Evolutionary conservation across 345 rosid genomes (phyloP), one percentile per base, ranked within the genome.

Genomic region (Lenwebbia sp.): DNA sequence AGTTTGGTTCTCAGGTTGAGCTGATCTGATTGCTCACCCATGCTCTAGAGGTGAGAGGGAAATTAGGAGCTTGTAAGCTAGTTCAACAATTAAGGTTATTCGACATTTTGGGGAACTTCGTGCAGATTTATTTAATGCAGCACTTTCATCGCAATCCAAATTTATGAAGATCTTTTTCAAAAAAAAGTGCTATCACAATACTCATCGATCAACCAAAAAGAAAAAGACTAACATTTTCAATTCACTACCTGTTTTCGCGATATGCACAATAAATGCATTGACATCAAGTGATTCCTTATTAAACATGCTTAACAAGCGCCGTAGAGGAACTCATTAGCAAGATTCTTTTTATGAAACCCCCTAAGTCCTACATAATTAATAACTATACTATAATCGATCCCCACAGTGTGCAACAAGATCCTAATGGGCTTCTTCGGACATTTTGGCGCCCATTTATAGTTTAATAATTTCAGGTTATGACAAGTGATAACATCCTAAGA

Each of bases 401-500:
- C 5, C 11, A 1, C 2, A n/a, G 13, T n/a, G 70, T 28, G 15
- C 9, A n/a, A 58, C 8, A 5, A 13, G 1, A 60, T 60, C 14
- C 0, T n/a, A 5, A 60, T 0, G 7, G 1, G 28, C 4, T 12
- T 58, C 1, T 62, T 15, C 0, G 0, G 0, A 33, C 0, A 9
- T 19, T 70, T 70, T 4, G 1, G 0, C 0, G 10, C 2, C 0
- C 0, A 17, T 33, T 70, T 5, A 30, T 7, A 17, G 0, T 30
- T 7, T 17, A 3, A 30, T 65, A 5, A 62, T 8, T 4, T 30
- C 0, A 8, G 0, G 0, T 65, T 30, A 0, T 7, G 12, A 62
- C 1, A 3, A 0, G 0, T 14, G 0, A 30, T 15, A 0, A 30
- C 30, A 17, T 15, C 0, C 15, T 0, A 30, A 30, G 0, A 1